Conservation (phyloP, 1,284 basidiomycete species). For the Ganoderma sinense region DNA sequence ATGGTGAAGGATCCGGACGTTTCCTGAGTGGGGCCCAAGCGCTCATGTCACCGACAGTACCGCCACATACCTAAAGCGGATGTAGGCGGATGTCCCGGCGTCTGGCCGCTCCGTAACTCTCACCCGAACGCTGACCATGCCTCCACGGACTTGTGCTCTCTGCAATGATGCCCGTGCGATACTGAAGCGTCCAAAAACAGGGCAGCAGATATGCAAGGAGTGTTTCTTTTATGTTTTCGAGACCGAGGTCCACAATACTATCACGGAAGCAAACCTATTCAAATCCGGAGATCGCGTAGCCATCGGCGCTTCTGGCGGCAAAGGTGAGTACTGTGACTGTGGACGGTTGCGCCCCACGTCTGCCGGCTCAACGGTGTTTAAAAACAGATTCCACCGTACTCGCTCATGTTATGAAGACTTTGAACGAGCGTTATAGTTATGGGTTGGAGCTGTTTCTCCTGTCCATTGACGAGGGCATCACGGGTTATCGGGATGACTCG, state of each 20-base stretch:
- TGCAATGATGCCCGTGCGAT: constrained; percentile 86
- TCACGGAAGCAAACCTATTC: constrained; percentile 84
- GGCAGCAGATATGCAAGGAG: constrained; percentile 94
- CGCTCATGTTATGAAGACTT: constrained; percentile 94
- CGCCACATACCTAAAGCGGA: background rate
- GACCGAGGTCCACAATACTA: constrained; percentile 98
- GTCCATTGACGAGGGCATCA: constrained; percentile 99
- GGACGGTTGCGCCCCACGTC: background rate
- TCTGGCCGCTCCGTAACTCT: constrained; percentile 12
- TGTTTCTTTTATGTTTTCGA: constrained; percentile 99
- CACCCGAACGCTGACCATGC: constrained; percentile 53
- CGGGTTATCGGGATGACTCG: constrained; percentile 97
- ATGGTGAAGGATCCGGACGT: no score
- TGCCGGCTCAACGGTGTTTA: background rate
- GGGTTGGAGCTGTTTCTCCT: constrained; percentile 92
- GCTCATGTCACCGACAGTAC: background rate
- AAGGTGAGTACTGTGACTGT: constrained; percentile 63
- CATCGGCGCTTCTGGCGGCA: constrained; percentile 97
- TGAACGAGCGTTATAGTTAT: constrained; percentile 95
- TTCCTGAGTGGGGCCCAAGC: no score
- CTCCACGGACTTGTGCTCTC: constrained; percentile 75
- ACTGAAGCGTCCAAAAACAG: constrained; percentile 95
- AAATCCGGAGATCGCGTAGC: constrained; percentile 93
- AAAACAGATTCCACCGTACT: constrained; percentile 93
- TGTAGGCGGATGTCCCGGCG: background rate